Base-by-base conservation (phyloP, 1,284 basidiomycete species). In the Exobasidium cylindrosporum region DNA sequence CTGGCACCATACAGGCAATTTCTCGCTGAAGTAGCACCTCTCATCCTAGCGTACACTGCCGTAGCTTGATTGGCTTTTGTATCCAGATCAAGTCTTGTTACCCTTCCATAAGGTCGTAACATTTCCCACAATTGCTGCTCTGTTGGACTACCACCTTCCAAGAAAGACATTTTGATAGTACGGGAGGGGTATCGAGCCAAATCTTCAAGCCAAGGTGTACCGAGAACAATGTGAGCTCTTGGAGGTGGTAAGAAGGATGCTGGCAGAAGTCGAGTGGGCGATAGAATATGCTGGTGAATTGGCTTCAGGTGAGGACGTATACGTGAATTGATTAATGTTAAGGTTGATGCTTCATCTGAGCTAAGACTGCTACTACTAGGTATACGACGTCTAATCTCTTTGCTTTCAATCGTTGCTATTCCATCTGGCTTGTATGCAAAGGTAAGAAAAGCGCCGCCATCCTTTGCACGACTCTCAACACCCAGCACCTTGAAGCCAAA, bases 1-100 rank as follows among this genome's bases (percentile, higher is more conserved):
- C 82, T 81, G 31, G 88, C 82, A 1, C 91, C 90, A 76, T 97
- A 90, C 1, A 93, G 81, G 62, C 87, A 88, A 78, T 96, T 97
- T 57, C 89, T 88, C 0, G 93, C 92, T 40, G 89, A 86, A 0
- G 89, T 86, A 0, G 93, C 89, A 0, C 89, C 85, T 24, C 86
- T 86, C 28, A 90, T 70, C 28, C 67, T 67, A 1, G 67, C 62
- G 43, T 72, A 77, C 3, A 64, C 45, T 7, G 73, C 73, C 47
- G 69, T 66, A 6, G 61, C 63, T 1, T 65, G 59, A 53, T 68
- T 68, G 23, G 69, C 64, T 24, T 66, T 67, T 45, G 67, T 68
- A 14, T 71, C 64, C n/a, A 67, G 66, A 0, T 82, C 81, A 32
- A 97, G 84, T 66, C 90, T 86, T 50, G 83, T 76, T 59, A 97